These are phyloP conservation scores for Puccinellia tenuiflora DNA, from an alignment of 176 grass and related monocot genomes.

Conservation along the genomic window DNA sequence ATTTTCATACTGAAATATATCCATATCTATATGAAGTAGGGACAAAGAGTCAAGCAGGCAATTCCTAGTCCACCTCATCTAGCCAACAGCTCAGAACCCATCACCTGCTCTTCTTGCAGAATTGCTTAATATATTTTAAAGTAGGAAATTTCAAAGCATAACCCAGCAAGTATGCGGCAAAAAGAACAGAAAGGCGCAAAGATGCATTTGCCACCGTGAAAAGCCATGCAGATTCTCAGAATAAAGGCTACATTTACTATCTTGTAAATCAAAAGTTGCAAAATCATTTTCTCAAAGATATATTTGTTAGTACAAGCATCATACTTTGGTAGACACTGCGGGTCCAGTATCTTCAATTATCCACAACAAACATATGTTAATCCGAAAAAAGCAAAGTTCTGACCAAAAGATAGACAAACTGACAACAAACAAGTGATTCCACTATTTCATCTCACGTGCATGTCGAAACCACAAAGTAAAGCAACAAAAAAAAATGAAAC, in stretches of 20 bases:
- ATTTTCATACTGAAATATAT: not conserved
- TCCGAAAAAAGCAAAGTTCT: not conserved
- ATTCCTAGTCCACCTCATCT: not conserved
- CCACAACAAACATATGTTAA: constrained; percentile 1
- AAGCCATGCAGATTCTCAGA: not conserved
- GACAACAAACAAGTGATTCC: not conserved
- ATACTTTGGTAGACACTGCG: not conserved
- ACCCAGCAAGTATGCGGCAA: not conserved
- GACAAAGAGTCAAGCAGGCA: not conserved
- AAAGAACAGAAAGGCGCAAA: not conserved
- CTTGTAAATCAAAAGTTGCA: not conserved
- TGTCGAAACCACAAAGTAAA: not conserved
- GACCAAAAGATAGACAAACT: not conserved
- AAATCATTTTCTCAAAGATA: not conserved
- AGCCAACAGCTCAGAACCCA: not conserved
- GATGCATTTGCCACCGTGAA: not conserved
- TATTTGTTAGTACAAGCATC: constrained; percentile 11
- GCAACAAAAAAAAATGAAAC: not conserved
- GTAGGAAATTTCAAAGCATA: not conserved
- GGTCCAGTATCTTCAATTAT: not conserved
- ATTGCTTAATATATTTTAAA: not conserved
- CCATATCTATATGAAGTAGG: not conserved
- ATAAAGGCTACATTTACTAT: not conserved
- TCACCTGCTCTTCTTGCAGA: not conserved
- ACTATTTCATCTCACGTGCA: not conserved